Base-by-base conservation (phyloP, 805 yeast species). In the Ogataea saltuana region DNA sequence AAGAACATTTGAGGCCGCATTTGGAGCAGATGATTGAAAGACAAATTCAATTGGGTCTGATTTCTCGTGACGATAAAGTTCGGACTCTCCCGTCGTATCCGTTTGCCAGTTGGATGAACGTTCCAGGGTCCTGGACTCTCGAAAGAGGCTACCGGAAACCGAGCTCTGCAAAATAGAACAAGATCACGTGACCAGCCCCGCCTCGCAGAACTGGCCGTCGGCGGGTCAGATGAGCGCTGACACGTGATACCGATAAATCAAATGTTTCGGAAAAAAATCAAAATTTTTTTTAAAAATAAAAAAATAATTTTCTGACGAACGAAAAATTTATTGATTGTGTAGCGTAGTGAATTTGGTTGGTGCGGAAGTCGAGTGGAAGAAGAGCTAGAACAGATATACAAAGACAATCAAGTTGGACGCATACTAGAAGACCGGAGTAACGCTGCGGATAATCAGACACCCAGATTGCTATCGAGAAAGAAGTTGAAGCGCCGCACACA, bases 1-100 rank as follows among this genome's bases (percentile, higher is more conserved):
- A 78, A 42, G 75, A 72, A 45, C 74, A 72, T 52, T 58, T 74
- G 32, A 54, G 57, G 12, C 62, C 58, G 2, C 68, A 70, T 49
- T 61, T 74, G 49, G 71, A 72, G 41, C 49, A 52, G 6, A 60
- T 74, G 55, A 63, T 74, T 26, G 54, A 66, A 35, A 53, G 70
- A 9, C 79, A 74, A 50, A 49, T 65, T 23, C 69, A 65, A 8
- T 47, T 55, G 49, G 73, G 72, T 0, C 33, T 74, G 12, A 71
- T 74, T 13, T 36, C 58, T 11, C 67, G 63, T 11, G 65, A 68
- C 2, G 50, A 39, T 1, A 48, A 47, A 11, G 42, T 53, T 2
- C 44, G 52, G 25, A 57, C 61, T 1, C 40, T 45, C 8, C 41
- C 53, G 3, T 38, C 46, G 4, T 56, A 52, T 31, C 61, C 61